These are phyloP conservation scores for Psilocybe sp. DNA, from an alignment of 768 basidiomycete species.

Conservation along the genomic window DNA sequence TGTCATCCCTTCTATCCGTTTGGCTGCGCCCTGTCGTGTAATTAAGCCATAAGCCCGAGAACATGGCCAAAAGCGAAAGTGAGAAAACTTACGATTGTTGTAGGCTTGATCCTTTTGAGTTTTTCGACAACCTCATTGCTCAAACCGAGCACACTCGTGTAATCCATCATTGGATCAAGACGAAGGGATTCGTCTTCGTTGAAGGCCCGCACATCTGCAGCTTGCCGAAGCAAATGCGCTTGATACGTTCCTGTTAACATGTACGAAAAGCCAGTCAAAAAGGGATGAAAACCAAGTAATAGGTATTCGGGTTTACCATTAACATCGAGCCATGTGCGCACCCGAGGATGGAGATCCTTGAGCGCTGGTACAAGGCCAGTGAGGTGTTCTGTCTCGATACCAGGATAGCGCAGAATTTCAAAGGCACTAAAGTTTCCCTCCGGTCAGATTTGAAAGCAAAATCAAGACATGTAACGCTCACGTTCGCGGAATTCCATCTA, in stretches of 20 bases:
- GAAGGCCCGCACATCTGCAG: constrained; percentile 72
- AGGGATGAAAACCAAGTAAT: not conserved
- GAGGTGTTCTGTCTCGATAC: constrained; percentile 44
- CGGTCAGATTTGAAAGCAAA: not conserved
- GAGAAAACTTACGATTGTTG: constrained; percentile 60
- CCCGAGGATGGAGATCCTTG: constrained; percentile 40
- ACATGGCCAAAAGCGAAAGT: not conserved
- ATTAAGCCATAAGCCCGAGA: too few species aligned
- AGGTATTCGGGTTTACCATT: constrained; percentile 49
- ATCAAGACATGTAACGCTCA: constrained; percentile 12
- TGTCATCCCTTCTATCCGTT: constrained; percentile 93
- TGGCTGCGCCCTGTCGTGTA: constrained; percentile 72
- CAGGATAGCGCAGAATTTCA: constrained; percentile 64
- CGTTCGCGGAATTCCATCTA: constrained; percentile 44
- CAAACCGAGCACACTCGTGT: constrained; percentile 58
- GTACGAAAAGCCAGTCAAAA: not conserved
- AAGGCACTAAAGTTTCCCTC: constrained; percentile 53
- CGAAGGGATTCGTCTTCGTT: constrained; percentile 70
- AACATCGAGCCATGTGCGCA: constrained; percentile 61
- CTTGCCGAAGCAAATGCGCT: constrained; percentile 66
- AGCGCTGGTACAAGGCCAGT: constrained; percentile 47
- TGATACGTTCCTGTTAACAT: constrained; percentile 54
- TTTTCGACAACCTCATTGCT: constrained; percentile 76
- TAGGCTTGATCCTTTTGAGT: constrained; percentile 57
- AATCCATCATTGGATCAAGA: constrained; percentile 73